Base-by-base conservation (phyloP, 495 filamentous ascomycete species). In the Acidiella bohemica region DNA sequence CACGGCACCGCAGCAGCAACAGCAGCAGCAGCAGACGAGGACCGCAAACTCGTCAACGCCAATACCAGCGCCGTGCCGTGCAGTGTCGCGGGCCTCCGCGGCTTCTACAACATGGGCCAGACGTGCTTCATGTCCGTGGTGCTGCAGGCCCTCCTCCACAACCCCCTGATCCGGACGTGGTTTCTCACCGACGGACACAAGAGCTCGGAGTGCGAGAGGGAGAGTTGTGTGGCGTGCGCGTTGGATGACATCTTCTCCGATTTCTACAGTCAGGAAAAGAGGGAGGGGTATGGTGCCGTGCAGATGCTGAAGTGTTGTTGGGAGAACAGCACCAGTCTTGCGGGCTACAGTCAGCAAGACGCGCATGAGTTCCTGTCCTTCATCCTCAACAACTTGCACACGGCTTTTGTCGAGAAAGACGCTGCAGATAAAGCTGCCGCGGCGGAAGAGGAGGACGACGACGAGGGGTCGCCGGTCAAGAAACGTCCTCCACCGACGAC, bases 361-460 rank as follows among this genome's bases (percentile, higher is more conserved):
- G 84, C 86, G 1, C 86, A 95, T 56, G 87, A 95, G 54, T 95
- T 87, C 59, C 84, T 93, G 62, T 82, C 90, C 55, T 93, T 92
- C 54, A 68, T 95, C 4, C 75, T 87, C 25, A 84, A 93, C 59
- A 75, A 84, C 53, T 70, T 95, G 1, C 86, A 93, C 41, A 65
- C 72, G 42, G 72, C 73, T 32, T 80, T 78, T 52, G 50, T 37
- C 3, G 34, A 42, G 38, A n/a, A n/a, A n/a, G n/a, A n/a, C n/a
- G n/a, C n/a, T n/a, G n/a, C n/a, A n/a, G n/a, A n/a, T n/a, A n/a
- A n/a, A n/a, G n/a, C n/a, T n/a, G n/a, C n/a, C n/a, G n/a, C n/a
- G n/a, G n/a, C n/a, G n/a, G 68, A 68, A 22, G 53, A 49, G 5
- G 45, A 42, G 18, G 37, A 42, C 8, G 41, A 44, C n/a, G 32